Percentiles rank a stretch among this genome's conserved stretches.
phyloP scores from a whole-genome alignment of 371 early-diverging fungal genomes.

The Mortierella sp. region DNA sequence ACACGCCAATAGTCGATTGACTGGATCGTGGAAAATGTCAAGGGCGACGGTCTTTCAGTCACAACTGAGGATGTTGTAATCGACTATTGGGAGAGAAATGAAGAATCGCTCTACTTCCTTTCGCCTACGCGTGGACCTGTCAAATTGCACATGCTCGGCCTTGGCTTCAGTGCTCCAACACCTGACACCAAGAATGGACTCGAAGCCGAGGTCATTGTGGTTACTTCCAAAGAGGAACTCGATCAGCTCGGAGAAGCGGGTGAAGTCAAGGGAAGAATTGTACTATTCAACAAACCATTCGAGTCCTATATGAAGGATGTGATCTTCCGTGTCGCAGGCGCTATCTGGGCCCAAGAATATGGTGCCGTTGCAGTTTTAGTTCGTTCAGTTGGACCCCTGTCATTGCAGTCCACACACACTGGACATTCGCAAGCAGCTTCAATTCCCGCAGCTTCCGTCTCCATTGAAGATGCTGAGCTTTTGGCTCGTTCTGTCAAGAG shows the following conservation, averaged over 20 bases:
- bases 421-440: conserved; percentile 57
- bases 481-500: conserved; percentile 61
- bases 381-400: conserved; percentile 62
- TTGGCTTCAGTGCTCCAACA: conserved; percentile 66
- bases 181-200: conserved; percentile 57
- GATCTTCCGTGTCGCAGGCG: conserved; percentile 55
- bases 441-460: conserved; percentile 68
- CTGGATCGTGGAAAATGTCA: conserved; percentile 61
- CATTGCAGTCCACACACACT: conserved; percentile 63
- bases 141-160: conserved; percentile 61
- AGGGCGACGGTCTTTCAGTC: conserved; percentile 58
- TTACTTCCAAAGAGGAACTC: conserved; percentile 61
- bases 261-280: conserved; percentile 61
- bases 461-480: conserved; percentile 65
- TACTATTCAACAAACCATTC: conserved; percentile 62
- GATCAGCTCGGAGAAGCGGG: conserved; percentile 47
- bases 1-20: conserved; percentile 55
- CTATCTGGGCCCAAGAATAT: conserved; percentile 62
- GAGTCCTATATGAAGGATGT: conserved; percentile 55
- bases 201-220: conserved; percentile 63
- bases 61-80: conserved; percentile 66
- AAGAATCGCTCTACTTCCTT: conserved; percentile 63
- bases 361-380: conserved; percentile 67
- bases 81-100: conserved; percentile 62
- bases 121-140: conserved; percentile 63